phyloP scores from a whole-genome alignment of 2,329 filamentous ascomycete genomes.

The Calonectria leucothoes region DNA sequence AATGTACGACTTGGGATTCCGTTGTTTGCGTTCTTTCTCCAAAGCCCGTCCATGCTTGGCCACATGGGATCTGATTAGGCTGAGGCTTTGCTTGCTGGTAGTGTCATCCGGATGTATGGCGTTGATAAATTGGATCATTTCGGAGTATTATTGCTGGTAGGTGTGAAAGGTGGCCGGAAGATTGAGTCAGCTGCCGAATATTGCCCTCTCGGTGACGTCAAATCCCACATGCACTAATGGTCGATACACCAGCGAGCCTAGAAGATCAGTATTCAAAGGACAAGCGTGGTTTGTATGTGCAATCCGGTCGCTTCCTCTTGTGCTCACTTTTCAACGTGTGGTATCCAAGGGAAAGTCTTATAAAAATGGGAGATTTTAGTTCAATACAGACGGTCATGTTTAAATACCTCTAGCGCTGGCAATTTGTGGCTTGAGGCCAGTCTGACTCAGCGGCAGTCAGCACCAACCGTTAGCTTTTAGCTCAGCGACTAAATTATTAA shows the following conservation, averaged over 20 bases:
- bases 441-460: not conserved
- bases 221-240: not conserved
- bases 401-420: not conserved
- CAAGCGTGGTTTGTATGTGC: not conserved
- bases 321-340: no score
- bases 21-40: not conserved
- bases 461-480: not conserved
- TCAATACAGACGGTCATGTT: not conserved
- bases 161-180: not conserved
- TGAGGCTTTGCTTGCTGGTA: not conserved
- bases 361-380: not conserved
- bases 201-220: not conserved
- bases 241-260: not conserved
- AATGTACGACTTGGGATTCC: not conserved
- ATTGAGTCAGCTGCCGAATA: not conserved
- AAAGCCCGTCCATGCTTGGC: conserved; percentile 1
- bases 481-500: not conserved
- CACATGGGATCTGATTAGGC: conserved; percentile 7
- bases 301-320: no score
- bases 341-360: not conserved
- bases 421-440: not conserved
- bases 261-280: not conserved
- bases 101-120: conserved; percentile 2
- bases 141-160: not conserved
- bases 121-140: conserved; percentile 16